Conservation (phyloP, 2,329 filamentous ascomycete genomes). For the Aureobasidium zeae region DNA sequence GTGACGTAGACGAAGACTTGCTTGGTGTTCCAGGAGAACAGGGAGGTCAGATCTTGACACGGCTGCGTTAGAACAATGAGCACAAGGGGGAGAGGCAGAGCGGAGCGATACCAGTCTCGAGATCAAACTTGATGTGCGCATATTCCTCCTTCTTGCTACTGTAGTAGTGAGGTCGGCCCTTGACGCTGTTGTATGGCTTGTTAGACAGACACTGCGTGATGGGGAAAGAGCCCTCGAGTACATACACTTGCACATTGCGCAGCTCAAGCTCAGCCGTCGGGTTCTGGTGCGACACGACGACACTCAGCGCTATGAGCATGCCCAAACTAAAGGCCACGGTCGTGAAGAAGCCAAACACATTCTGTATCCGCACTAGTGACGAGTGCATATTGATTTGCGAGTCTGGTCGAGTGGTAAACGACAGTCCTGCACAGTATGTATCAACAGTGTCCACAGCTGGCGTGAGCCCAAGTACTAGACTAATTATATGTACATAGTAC, state of each 20-base stretch:
- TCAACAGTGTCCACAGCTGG: too few relatives aligned
- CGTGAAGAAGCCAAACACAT: constrained; percentile 96
- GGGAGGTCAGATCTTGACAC: constrained; percentile 64
- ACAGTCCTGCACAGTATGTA: too few relatives aligned
- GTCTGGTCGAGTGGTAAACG: background rate
- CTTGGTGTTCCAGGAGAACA: constrained; percentile 99
- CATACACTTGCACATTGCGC: constrained; percentile 78
- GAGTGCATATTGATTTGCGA: constrained; percentile 62
- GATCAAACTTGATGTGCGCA: constrained; percentile 84
- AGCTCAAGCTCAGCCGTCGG: constrained; percentile 57
- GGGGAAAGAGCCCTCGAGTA: constrained; percentile 2
- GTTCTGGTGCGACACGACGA: constrained; percentile 59
- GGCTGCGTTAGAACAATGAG: background rate
- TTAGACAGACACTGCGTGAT: background rate
- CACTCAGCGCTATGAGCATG: constrained; percentile 69
- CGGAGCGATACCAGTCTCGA: constrained; percentile 56
- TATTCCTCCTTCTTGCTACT: constrained; percentile 88
- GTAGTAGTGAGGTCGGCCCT: constrained; percentile 94
- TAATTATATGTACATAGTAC: too few relatives aligned
- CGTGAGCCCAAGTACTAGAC: too few relatives aligned
- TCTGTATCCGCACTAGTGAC: constrained; percentile 73
- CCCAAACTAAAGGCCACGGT: constrained; percentile 79
- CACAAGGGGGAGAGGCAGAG: constrained; percentile 9
- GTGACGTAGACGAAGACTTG: constrained; percentile 95
- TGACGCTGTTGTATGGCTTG: constrained; percentile 49